These are phyloP conservation scores for Entomortierella parvispora DNA, from an alignment of 192 early-diverging fungal species.

Conservation along the genomic window DNA sequence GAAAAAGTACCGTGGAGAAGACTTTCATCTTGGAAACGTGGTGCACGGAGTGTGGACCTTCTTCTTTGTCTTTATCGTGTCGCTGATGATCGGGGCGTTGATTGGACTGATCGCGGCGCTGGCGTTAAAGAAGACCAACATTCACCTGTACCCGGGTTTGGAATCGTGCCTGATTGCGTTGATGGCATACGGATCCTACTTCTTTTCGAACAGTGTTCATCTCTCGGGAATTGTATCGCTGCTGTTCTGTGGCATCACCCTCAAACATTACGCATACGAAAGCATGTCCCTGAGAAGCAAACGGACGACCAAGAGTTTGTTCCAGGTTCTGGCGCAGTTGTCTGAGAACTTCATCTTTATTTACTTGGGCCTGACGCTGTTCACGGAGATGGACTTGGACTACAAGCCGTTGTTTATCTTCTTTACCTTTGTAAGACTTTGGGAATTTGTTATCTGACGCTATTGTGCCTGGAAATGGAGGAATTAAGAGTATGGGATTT, in stretches of 20 bases:
- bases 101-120: constrained; percentile 83
- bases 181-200: constrained; percentile 91
- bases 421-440: constrained; percentile 67
- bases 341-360: constrained; percentile 99
- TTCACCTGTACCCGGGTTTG: constrained; percentile 84
- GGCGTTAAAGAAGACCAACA: constrained; percentile 87
- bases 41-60: constrained; percentile 76
- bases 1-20: constrained; percentile 78
- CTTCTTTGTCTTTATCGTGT: constrained; percentile 84
- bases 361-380: constrained; percentile 93
- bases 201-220: constrained; percentile 88
- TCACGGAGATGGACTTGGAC: constrained; percentile 78
- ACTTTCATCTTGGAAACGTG: constrained; percentile 72
- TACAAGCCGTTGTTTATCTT: constrained; percentile 83
- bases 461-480: not conserved
- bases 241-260: constrained; percentile 90
- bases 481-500: not conserved
- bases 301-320: constrained; percentile 90
- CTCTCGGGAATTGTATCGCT: constrained; percentile 95
- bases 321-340: constrained; percentile 91
- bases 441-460: constrained; percentile 18
- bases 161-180: constrained; percentile 90
- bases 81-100: constrained; percentile 83
- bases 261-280: constrained; percentile 95
- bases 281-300: constrained; percentile 85